These are phyloP conservation scores for Penicillium tannophilum DNA, from an alignment of 495 filamentous ascomycete species.

Conservation along the genomic window DNA sequence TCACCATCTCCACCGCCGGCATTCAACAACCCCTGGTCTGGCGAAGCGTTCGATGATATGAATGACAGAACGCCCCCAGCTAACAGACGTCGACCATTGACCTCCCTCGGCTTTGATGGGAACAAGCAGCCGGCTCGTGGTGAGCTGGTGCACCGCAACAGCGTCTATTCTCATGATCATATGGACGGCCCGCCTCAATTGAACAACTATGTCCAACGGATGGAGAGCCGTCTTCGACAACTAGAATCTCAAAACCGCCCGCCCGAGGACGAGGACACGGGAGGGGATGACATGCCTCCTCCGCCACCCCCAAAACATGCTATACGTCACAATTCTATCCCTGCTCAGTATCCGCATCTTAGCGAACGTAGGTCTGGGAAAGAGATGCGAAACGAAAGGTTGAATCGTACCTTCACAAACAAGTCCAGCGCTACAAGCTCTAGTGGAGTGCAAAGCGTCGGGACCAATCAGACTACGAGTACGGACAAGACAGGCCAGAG, in stretches of 20 bases:
- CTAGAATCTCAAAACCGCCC: constrained; percentile 64
- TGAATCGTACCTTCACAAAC: constrained; percentile 80
- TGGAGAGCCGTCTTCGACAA: constrained; percentile 77
- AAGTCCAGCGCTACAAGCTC: constrained; percentile 80
- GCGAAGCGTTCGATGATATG: constrained; percentile 77
- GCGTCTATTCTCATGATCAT: constrained; percentile 46
- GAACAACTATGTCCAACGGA: constrained; percentile 82
- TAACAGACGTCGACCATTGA: constrained; percentile 58
- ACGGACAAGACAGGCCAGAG: constrained; percentile 80
- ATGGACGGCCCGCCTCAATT: constrained; percentile 67
- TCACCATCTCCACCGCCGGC: constrained; percentile 53
- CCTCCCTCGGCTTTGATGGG: constrained; percentile 68
- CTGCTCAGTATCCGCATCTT: constrained; percentile 41
- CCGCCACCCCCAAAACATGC: constrained; percentile 66
- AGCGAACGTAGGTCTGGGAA: constrained; percentile 77
- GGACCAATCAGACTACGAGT: constrained; percentile 70
- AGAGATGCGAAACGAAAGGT: constrained; percentile 69
- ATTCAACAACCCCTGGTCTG: constrained; percentile 83
- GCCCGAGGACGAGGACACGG: constrained; percentile 40
- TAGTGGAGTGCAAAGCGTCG: constrained; percentile 66
- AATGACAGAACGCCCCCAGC: constrained; percentile 36
- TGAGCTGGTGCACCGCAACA: constrained; percentile 34
- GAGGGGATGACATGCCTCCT: constrained; percentile 56
- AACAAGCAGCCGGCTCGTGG: constrained; percentile 49
- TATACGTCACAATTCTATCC: constrained; percentile 49